These are phyloP conservation scores for Trichaptum fuscoviolaceum DNA, from an alignment of 768 basidiomycete species.

Conservation along the genomic window DNA sequence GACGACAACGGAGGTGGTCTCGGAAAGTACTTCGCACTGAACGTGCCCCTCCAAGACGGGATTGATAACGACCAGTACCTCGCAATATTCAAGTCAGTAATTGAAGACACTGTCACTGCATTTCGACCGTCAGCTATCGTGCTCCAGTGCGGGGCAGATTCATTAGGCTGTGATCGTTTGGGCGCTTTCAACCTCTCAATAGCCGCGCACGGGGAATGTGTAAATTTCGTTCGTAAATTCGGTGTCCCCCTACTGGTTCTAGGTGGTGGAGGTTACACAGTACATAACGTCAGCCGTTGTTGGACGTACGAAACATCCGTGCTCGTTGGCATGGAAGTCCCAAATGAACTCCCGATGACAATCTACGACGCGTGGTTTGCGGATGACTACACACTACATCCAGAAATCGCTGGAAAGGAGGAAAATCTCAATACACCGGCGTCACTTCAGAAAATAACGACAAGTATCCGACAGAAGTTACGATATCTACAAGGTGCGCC, in stretches of 20 bases:
- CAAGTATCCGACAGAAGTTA: slow-evolving; percentile 80
- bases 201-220: slow-evolving; percentile 96
- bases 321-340: slow-evolving; percentile 75
- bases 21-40: slow-evolving; percentile 93
- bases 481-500: slow-evolving; percentile 93
- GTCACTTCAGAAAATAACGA: slow-evolving; percentile 82
- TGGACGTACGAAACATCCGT: slow-evolving; percentile 99
- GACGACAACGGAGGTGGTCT: slow-evolving; percentile 86
- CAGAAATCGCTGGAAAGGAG: slow-evolving; percentile 84
- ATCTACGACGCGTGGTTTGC: slow-evolving; percentile 92
- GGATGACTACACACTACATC: slow-evolving; percentile 90
- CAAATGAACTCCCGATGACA: slow-evolving; percentile 83
- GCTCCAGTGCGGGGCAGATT: slow-evolving; percentile 95
- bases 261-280: slow-evolving; percentile 95
- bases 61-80: slow-evolving; percentile 98
- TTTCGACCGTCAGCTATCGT: slow-evolving; percentile 91
- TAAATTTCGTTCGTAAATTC: slow-evolving; percentile 92
- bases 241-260: slow-evolving; percentile 86
- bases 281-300: slow-evolving; percentile 96
- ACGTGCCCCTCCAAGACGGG: slow-evolving; percentile 92
- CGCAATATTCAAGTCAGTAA: slow-evolving; percentile 91
- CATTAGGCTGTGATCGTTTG: slow-evolving; percentile 88
- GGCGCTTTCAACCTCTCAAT: slow-evolving; percentile 98
- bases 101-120: slow-evolving; percentile 86
- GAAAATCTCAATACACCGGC: slow-evolving; percentile 88